Evolutionary conservation across 352 stramenopile species (phyloP).

Genomic region (Phytophthora vignae): DNA sequence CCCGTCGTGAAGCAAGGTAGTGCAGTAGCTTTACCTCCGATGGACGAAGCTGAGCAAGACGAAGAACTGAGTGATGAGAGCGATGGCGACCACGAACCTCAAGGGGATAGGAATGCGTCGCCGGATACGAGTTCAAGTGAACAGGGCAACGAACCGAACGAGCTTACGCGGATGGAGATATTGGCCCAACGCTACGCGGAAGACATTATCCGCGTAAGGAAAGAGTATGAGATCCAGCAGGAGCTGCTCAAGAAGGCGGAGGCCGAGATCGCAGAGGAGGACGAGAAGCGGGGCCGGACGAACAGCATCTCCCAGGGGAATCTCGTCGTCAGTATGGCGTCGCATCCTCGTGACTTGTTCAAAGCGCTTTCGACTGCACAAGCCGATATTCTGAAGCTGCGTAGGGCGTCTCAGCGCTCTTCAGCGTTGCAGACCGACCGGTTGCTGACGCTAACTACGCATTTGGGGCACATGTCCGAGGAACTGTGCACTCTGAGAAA

Average conservation of each 20-base stretch:
- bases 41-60: constrained; percentile 11
- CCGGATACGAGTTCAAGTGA: not conserved
- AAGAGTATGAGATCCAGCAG: constrained; percentile 64
- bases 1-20: constrained; percentile 1
- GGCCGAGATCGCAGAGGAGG: constrained; percentile 44
- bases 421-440: constrained; percentile 68
- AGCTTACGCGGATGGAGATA: constrained; percentile 56
- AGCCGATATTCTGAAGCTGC: constrained; percentile 49
- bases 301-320: constrained; percentile 65
- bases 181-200: constrained; percentile 62
- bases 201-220: constrained; percentile 57
- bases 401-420: constrained; percentile 56
- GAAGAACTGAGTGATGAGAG: constrained; percentile 7
- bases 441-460: constrained; percentile 67
- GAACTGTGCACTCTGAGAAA: constrained; percentile 75
- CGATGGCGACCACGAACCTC: constrained; percentile 3
- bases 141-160: constrained; percentile 15
- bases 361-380: constrained; percentile 61
- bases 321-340: constrained; percentile 62
- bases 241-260: constrained; percentile 51
- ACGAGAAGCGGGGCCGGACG: constrained; percentile 57
- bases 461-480: constrained; percentile 72
- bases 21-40: not conserved
- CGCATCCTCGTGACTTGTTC: constrained; percentile 70
- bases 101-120: not conserved